Conservation (phyloP, 169 alveolate species). For the Plasmodium knowlesi region DNA sequence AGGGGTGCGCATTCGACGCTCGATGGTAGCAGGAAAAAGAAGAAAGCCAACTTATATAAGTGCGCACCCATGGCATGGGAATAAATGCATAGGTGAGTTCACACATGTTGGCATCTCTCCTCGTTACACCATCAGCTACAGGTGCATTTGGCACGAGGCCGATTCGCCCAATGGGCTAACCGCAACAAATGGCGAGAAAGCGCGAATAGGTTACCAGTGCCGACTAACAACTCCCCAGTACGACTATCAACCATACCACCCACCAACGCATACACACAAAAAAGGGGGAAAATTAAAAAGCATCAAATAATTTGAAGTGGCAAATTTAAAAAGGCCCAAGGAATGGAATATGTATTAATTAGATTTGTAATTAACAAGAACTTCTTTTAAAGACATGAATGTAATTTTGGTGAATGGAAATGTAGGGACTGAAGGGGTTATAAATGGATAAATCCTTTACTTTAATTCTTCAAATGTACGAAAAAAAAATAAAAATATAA, state of each 20-base stretch:
- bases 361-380: neutral
- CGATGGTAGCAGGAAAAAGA: neutral
- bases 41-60: neutral
- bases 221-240: neutral
- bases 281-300: constrained; percentile 17
- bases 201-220: neutral
- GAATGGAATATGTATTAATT: neutral
- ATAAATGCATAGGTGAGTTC: neutral
- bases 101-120: neutral
- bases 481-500: constrained; percentile 14
- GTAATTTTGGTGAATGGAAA: neutral
- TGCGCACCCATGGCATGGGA: neutral
- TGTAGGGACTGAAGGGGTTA: neutral
- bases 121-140: neutral
- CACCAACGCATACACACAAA: constrained; percentile 6
- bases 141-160: neutral
- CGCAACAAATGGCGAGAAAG: neutral
- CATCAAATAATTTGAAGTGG: constrained; percentile 23
- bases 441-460: constrained; percentile 2
- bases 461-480: constrained; percentile 22
- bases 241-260: neutral
- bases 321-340: neutral
- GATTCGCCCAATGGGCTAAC: neutral
- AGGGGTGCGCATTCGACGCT: neutral
- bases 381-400: constrained; percentile 14